Percentiles rank a stretch among this genome's conserved stretches.
Conservation (phyloP, 169 alveolate genomes). For the Plasmodium fragile region DNA sequence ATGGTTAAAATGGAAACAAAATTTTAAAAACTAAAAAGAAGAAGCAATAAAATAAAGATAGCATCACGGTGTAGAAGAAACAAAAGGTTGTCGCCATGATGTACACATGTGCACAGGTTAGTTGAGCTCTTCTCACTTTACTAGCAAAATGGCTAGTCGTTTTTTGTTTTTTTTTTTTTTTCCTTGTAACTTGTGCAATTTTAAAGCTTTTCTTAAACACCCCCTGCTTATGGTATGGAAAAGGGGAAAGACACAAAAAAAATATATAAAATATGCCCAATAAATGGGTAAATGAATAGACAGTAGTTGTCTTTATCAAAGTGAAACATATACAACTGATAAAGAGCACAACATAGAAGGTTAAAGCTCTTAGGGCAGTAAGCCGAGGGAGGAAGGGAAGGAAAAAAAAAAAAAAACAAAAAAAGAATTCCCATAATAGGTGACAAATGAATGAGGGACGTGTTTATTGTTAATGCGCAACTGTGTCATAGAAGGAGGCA, state of each 20-base stretch:
- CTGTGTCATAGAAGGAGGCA: not conserved
- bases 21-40: constrained; percentile 2
- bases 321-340: not conserved
- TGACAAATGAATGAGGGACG: not conserved
- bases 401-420: not conserved
- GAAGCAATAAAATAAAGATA: not conserved
- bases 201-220: not conserved
- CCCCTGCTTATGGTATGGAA: not conserved
- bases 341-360: not conserved
- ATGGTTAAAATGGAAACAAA: not conserved
- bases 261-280: too few species aligned
- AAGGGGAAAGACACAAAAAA: not conserved
- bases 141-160: not conserved
- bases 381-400: not conserved
- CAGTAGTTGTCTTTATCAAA: not conserved
- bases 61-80: not conserved
- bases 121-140: not conserved
- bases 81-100: not conserved
- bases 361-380: not conserved
- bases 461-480: not conserved
- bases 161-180: not conserved
- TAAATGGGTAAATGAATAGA: not conserved
- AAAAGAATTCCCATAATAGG: not conserved
- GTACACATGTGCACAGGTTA: not conserved
- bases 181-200: not conserved